Evolutionary conservation across 2,329 filamentous ascomycete species (phyloP), one percentile per base, ranked within the genome.

Genomic region (Dactylellina haptotyla): DNA sequence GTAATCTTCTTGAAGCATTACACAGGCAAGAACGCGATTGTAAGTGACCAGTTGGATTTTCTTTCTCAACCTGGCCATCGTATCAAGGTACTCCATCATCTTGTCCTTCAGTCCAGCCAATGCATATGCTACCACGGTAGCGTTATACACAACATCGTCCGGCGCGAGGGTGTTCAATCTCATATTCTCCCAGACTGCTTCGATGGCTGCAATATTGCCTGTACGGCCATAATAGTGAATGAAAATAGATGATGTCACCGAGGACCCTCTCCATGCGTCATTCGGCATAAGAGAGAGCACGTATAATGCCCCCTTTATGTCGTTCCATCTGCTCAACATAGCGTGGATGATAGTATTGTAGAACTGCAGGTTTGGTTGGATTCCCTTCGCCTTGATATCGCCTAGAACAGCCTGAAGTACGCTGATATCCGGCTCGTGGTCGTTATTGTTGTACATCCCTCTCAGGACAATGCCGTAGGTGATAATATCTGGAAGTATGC

Each of bases 181-280:
- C 67, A 72, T 72, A n/a, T 63, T 72, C 25, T 9, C 56, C 67
- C 67, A 72, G 14, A 72, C 37, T 12, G 56, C 54, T 39, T 72
- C 67, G 14, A 72, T 64, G 14, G 53, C 59, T 0, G 39, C 26
- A 2, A 65, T 53, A 32, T 72, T 39, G 20, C 28, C 34, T 30
- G 26, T 64, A 6, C 54, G 43, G 9, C 28, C 46, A 20, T 65
- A 72, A 32, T 72, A 58, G 3, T 20, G 30, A 28, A 72, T 72
- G 32, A 72, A 72, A 4, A 72, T 58, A 12, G 67, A 23, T 28
- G 67, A 64, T 2, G 67, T 72, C 6, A 63, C 28, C 5, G 67
- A 46, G 4, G 67, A 72, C 6, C 59, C 54, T 23, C 67, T 56
- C 67, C 67, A 72, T 6, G 53, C 32, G 37, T 72, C 67, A 28